Evolutionary conservation across 768 basidiomycete genomes (phyloP), one percentile per base, ranked within the genome.

Genomic region (Lentinus brumalis): DNA sequence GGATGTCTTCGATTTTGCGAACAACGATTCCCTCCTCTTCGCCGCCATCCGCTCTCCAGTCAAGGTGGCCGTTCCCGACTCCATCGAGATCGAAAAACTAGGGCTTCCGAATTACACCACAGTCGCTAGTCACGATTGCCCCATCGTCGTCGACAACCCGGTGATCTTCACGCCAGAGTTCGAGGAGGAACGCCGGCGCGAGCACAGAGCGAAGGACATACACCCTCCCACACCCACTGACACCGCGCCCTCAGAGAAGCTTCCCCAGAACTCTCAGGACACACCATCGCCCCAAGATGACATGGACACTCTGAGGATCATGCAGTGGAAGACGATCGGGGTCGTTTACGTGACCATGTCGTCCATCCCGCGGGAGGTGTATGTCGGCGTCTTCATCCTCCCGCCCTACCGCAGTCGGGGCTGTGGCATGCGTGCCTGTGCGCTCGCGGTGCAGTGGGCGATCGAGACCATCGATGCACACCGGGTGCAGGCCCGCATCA

Each of bases 381-480:
- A 78, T 63, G 73, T 90, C 35, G 88, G 87, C 11, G 71, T 91
- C 63, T 75, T 83, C 55, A 62, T 89, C 31, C 62, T 70, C 11
- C 65, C 75, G 2, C 56, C 56, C 8, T 69, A 76, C 63, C 79
- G 78, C 12, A 68, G 73, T 3, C 68, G 73, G 31, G 83, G 84
- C 6, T 78, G 78, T 40, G 86, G 80, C 4, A 71, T 73, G 30
- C 74, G 80, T 42, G 84, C 81, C 1, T 69, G 87, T 31, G 70
- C 76, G 9, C 69, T 78, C 30, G 77, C 79, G 1, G 67, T 86
- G 11, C 66, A 76, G 9, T 75, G 76, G 58, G 86, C 82, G 2
- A 87, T 88, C 67, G 68, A 74, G 0, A 72, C 75, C 15, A 66
- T 71, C 4, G 52, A 73, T 4, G 81, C 78, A 59, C 84, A 85